These are phyloP conservation scores for Papiliotrema laurentii DNA, from an alignment of 1,284 basidiomycete species.

Conservation along the genomic window DNA sequence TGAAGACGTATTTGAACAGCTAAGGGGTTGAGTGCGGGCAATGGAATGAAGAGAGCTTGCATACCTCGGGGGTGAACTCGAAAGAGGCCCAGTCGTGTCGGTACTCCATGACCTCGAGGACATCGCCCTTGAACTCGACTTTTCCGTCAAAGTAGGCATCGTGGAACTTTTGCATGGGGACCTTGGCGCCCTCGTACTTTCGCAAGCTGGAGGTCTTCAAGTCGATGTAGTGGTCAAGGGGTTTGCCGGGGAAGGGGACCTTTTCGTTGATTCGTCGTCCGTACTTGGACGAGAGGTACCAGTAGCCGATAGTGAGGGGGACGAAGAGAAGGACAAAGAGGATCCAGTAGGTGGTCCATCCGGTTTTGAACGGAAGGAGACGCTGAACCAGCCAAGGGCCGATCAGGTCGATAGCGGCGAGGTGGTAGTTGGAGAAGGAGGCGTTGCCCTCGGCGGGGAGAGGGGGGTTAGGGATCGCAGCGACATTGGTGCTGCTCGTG, in stretches of 20 bases:
- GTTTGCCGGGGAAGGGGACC: slow-evolving; percentile 76
- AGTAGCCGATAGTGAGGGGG: slow-evolving; percentile 81
- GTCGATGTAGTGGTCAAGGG: slow-evolving; percentile 83
- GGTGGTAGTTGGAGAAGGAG: slow-evolving; percentile 73
- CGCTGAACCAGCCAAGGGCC: slow-evolving; percentile 78
- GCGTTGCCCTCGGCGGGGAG: slow-evolving; percentile 83
- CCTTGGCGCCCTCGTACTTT: slow-evolving; percentile 73
- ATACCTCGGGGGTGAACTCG: slow-evolving; percentile 52
- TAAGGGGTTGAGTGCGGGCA: slow-evolving; percentile 47
- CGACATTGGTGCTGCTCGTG: slow-evolving; percentile 27
- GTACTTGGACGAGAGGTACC: slow-evolving; percentile 78
- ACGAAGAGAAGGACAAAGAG: slow-evolving; percentile 68
- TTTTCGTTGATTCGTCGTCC: slow-evolving; percentile 82
- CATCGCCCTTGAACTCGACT: slow-evolving; percentile 94
- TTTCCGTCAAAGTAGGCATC: slow-evolving; percentile 97
- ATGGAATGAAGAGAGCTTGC: slow-evolving; percentile 1
- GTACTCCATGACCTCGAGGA: slow-evolving; percentile 88
- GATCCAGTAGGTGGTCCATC: slow-evolving; percentile 68
- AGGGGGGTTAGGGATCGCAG: slow-evolving; percentile 64
- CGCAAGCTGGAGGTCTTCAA: slow-evolving; percentile 81
- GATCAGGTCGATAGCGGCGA: slow-evolving; percentile 68
- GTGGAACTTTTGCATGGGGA: slow-evolving; percentile 96
- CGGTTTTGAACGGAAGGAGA: slow-evolving; percentile 58
- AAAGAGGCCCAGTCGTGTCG: slow-evolving; percentile 95
- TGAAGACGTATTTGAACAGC: slow-evolving; percentile 92